Percentiles rank a stretch among this genome's conserved stretches.
Evolutionary conservation across 2,329 filamentous ascomycete species (phyloP).

Genomic region (Cercospora sp.): DNA sequence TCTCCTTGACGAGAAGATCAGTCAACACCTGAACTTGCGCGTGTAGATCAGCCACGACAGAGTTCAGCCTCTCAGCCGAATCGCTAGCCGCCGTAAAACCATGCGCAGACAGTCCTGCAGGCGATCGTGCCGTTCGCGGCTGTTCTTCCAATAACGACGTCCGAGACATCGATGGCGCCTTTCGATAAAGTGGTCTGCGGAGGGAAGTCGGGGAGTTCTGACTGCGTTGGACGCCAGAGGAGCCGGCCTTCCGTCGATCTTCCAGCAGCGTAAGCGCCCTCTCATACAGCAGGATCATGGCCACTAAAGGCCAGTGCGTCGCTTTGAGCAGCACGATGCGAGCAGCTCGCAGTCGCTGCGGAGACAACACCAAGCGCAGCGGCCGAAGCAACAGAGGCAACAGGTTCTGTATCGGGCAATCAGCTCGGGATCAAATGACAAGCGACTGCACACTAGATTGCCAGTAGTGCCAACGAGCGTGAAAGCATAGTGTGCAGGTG

Average conservation of each 20-base stretch:
- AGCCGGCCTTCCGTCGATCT: slow-evolving; percentile 22
- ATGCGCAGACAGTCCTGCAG: slow-evolving; percentile 18
- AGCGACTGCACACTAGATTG: background rate
- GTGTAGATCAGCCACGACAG: slow-evolving; percentile 28
- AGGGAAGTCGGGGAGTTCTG: slow-evolving; percentile 23
- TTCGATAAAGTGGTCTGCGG: slow-evolving; percentile 25
- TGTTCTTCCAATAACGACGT: slow-evolving; percentile 23
- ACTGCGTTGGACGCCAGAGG: slow-evolving; percentile 18
- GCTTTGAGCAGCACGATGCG: slow-evolving; percentile 60
- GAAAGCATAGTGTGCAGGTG: slow-evolving; percentile 8
- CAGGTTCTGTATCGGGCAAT: slow-evolving; percentile 58
- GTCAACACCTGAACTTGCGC: slow-evolving; percentile 27
- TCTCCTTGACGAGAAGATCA: slow-evolving; percentile 21
- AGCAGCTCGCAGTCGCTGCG: slow-evolving; percentile 62
- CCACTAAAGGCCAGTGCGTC: slow-evolving; percentile 67
- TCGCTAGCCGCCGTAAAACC: slow-evolving; percentile 9
- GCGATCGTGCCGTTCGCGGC: slow-evolving; percentile 24
- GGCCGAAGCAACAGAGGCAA: slow-evolving; percentile 72
- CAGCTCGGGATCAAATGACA: slow-evolving; percentile 15
- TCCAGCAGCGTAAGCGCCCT: slow-evolving; percentile 36
- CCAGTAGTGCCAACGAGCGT: slow-evolving; percentile 11
- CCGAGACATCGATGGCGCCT: slow-evolving; percentile 19
- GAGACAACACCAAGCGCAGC: slow-evolving; percentile 65
- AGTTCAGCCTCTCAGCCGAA: slow-evolving; percentile 22
- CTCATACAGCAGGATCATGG: slow-evolving; percentile 69